Base-by-base conservation (phyloP, 2,329 filamentous ascomycete species). In the Fusarium scirpi region DNA sequence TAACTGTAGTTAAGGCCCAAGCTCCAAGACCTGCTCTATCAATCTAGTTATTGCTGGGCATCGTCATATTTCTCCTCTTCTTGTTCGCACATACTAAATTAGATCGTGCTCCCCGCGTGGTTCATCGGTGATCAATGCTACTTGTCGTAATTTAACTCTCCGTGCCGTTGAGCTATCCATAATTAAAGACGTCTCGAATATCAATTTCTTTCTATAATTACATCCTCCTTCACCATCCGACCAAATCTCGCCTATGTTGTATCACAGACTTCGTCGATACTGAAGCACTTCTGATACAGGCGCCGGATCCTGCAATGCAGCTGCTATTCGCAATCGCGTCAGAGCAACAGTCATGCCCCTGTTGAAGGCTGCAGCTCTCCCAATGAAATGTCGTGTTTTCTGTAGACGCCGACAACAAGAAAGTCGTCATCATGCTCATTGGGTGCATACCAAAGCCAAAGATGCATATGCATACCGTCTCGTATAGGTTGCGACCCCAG, bases 211-310 rank as follows among this genome's bases (percentile, higher is more conserved):
- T 51, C 55, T 38, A 15, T 47, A 34, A 38, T 32, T 60, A 43
- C 25, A 18, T 47, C 48, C 5, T n/a, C 77, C 27, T 74, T 66
- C 46, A 34, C 45, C 11, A 70, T 76, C 27, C 70, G 61, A 74
- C 76, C 77, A 80, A 52, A 64, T 64, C 58, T 78, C 77, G 34
- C 78, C 53, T 58, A 66, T 22, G 52, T 32, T 16, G 45, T 59
- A 32, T 44, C 47, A 58, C 22, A 29, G 38, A 44, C 44, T 58
- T 44, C 43, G 27, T 32, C 34, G 61, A 52, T 22, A 43, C 48
- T 63, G 38, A 55, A 63, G 47, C 30, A 30, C 61, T 43, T 47
- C 57, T 56, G 32, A 27, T 47, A 47, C 44, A 29, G 7, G 12
- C 18, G 18, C 18, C 44, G 25, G n/a, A n/a, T 47, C 25, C 44